Base-by-base conservation (phyloP, 2,329 filamentous ascomycete genomes). In the Xylariaceae sp. region DNA sequence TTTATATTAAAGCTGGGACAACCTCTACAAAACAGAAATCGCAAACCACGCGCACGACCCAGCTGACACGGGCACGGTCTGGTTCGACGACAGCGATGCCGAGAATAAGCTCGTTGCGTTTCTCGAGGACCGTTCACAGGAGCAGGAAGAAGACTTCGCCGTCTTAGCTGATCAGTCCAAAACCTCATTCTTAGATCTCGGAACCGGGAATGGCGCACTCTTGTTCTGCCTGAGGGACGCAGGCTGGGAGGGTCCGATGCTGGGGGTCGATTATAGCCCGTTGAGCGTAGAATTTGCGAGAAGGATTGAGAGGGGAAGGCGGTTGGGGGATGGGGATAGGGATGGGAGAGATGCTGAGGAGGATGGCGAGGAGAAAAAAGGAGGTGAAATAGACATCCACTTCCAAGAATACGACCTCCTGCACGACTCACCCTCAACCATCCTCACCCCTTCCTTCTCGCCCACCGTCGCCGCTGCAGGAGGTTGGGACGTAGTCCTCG, bases 41-140 rank as follows among this genome's bases (percentile, higher is more conserved):
- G 64, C 71, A 49, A 92, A 93, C 69, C 80, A 91, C 66, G 69
- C 79, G 43, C 66, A 78, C 51, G 82, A 94, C 68, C 81, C 87
- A 8, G 68, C 78, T 45, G 88, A 95, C 72, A 85, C 85, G 48
- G 92, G 92, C 55, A 95, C 90, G 22, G 83, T 93, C 58, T 98
- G 93, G 93, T 98, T 98, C 76, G 86, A 90, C 64, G 93, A 97
- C 70, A 87, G 89, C 23, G 82, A 86, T 61, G 93, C 93, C 50
- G 88, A 95, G 61, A 34, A 83, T 51, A 91, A 91, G 61, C 82
- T 95, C 48, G 68, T 95, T 20, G 66, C 72, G 8, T 90, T 85
- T 64, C 77, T 95, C 63, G 6, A 5, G 22, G 44, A 50, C 16
- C 22, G 45, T 4, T 40, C 37, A 1, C 27, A 50, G 21, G 41